These are phyloP conservation scores for Naganishia vishniacii DNA, from an alignment of 768 basidiomycete species.

Conservation along the genomic window DNA sequence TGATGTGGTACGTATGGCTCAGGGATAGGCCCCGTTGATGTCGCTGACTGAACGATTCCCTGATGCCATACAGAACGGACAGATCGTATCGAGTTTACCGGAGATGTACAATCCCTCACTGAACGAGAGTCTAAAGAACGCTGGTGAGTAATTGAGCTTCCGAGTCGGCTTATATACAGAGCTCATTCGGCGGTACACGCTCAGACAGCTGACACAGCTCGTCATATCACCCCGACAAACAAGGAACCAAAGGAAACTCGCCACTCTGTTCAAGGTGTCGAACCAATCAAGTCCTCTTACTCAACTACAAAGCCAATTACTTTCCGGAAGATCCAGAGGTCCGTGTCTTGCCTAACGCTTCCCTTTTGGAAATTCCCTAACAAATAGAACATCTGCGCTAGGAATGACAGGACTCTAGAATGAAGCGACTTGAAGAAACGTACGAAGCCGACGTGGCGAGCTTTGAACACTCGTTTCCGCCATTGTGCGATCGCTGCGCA, in stretches of 20 bases:
- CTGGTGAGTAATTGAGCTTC: background rate
- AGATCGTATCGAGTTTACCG: conserved; percentile 1
- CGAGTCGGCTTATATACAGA: no score
- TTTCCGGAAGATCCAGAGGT: conserved; percentile 20
- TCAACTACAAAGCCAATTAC: conserved; percentile 20
- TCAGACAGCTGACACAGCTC: no score
- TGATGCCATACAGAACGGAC: background rate
- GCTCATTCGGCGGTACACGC: no score
- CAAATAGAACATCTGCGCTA: background rate
- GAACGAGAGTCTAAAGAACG: background rate
- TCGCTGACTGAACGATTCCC: background rate
- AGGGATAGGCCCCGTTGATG: background rate
- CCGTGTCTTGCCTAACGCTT: no score
- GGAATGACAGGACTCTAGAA: conserved; percentile 20
- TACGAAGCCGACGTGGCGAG: background rate
- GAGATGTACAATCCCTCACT: conserved; percentile 16
- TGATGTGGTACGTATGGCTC: background rate
- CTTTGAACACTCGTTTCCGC: conserved; percentile 11
- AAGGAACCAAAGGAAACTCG: no score
- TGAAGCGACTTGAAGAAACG: conserved; percentile 12
- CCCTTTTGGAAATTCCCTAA: no score
- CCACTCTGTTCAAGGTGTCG: conserved; percentile 11
- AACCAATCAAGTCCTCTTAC: conserved; percentile 13
- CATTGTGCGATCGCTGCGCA: conserved; percentile 12
- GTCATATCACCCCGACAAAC: no score